Conservation (phyloP, 257 asterid species). For the Fraxinus quadrangulata region DNA sequence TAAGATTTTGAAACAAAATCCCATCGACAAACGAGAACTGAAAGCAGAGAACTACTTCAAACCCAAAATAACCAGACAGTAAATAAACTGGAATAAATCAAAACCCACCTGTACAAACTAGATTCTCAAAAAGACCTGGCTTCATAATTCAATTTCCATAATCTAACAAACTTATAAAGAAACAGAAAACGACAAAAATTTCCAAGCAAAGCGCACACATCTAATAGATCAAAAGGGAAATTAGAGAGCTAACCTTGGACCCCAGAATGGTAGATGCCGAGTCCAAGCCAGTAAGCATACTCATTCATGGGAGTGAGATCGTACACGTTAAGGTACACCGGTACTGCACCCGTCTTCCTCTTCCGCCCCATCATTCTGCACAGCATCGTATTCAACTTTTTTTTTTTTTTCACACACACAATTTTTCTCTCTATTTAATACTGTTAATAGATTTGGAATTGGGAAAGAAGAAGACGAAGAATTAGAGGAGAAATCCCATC, state of each 20-base stretch:
- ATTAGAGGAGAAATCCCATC: constrained; percentile 20
- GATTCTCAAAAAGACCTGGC: not conserved
- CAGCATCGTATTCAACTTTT: constrained; percentile 32
- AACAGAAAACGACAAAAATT: not conserved
- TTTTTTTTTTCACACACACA: constrained; percentile 11
- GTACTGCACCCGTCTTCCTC: constrained; percentile 56
- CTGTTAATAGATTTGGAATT: not conserved
- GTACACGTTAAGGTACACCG: constrained; percentile 67
- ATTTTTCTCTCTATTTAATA: not conserved
- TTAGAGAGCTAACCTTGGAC: constrained; percentile 47
- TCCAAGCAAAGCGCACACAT: not conserved
- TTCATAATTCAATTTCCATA: not conserved
- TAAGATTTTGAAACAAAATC: not conserved
- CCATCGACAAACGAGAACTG: not conserved
- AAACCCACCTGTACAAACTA: not conserved
- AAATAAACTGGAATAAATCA: not conserved
- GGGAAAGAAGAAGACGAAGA: constrained; percentile 7
- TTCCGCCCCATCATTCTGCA: constrained; percentile 49
- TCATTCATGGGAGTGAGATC: constrained; percentile 73
- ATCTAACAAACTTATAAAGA: not conserved
- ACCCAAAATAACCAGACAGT: not conserved
- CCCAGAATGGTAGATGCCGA: constrained; percentile 70
- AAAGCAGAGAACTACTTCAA: too few relatives aligned
- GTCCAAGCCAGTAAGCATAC: constrained; percentile 74
- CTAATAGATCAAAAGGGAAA: not conserved